phyloP scores from a whole-genome alignment of 352 stramenopile genomes.

The Elongisporangium senticosum region DNA sequence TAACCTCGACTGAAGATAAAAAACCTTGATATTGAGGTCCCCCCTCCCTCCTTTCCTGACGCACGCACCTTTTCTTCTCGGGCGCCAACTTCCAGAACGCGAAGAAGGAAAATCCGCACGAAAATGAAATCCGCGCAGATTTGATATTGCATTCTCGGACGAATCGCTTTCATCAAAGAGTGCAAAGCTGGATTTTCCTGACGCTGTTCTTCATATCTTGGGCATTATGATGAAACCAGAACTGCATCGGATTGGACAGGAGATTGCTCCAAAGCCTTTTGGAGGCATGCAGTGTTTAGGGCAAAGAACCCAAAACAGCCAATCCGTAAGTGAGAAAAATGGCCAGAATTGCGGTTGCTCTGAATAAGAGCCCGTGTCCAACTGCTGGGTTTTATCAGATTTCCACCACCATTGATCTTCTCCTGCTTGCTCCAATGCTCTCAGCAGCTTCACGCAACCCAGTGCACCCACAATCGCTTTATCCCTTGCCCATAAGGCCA shows the following conservation, averaged over 20 bases:
- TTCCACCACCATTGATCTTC: too few species aligned
- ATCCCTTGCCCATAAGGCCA: too few species aligned
- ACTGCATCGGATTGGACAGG: background rate
- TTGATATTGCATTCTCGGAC: background rate
- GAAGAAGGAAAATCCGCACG: background rate
- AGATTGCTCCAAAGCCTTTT: background rate
- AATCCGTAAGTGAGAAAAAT: background rate
- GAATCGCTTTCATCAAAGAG: background rate
- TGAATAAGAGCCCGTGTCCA: background rate
- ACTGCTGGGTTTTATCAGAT: background rate
- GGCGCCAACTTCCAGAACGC: too few species aligned
- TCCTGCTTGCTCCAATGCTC: too few species aligned
- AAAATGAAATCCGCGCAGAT: background rate
- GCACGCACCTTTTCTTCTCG: slow-evolving; percentile 1
- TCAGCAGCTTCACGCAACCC: too few species aligned
- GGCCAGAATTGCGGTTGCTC: background rate
- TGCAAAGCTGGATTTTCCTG: background rate
- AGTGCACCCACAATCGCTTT: background rate
- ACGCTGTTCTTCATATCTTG: background rate
- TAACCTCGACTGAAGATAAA: background rate
- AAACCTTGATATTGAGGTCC: background rate
- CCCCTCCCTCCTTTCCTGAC: background rate
- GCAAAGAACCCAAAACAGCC: background rate
- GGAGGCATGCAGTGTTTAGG: background rate
- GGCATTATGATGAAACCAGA: background rate